Conservation (phyloP, 169 alveolate genomes). For the Eimeria praecox region DNA sequence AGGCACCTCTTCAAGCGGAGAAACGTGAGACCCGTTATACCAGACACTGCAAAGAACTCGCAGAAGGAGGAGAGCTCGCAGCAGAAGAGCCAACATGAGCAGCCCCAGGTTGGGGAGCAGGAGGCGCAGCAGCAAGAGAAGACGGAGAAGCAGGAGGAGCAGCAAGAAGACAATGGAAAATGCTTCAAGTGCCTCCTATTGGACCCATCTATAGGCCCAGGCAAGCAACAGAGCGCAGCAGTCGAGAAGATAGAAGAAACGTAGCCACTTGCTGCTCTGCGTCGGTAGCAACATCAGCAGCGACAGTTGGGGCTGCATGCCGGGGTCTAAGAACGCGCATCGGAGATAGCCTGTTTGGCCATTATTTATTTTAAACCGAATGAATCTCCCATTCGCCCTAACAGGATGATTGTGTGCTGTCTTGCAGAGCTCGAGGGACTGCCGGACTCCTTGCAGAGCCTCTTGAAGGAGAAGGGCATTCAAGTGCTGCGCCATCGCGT, state of each 20-base stretch:
- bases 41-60: neutral
- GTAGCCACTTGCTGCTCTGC: neutral
- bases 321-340: neutral
- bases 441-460: constrained; percentile 38
- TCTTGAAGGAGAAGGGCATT: neutral
- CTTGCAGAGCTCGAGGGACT: constrained; percentile 27
- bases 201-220: constrained; percentile 69
- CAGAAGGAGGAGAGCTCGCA: constrained; percentile 6
- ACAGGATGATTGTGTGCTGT: neutral
- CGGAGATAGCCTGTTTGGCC: neutral
- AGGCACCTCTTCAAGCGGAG: constrained; percentile 62
- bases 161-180: neutral
- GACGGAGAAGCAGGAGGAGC: neutral
- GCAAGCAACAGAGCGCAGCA: constrained; percentile 1
- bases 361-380: neutral
- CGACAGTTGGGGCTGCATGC: neutral
- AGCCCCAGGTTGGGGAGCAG: neutral
- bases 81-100: neutral
- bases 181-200: constrained; percentile 46
- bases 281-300: neutral
- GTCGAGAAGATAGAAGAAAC: neutral
- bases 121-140: neutral
- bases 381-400: neutral
- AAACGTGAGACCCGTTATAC: constrained; percentile 29
- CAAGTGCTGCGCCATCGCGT: constrained; percentile 38